These are phyloP conservation scores for Pilaira anomala DNA, from an alignment of 192 early-diverging fungal species.

Conservation along the genomic window DNA sequence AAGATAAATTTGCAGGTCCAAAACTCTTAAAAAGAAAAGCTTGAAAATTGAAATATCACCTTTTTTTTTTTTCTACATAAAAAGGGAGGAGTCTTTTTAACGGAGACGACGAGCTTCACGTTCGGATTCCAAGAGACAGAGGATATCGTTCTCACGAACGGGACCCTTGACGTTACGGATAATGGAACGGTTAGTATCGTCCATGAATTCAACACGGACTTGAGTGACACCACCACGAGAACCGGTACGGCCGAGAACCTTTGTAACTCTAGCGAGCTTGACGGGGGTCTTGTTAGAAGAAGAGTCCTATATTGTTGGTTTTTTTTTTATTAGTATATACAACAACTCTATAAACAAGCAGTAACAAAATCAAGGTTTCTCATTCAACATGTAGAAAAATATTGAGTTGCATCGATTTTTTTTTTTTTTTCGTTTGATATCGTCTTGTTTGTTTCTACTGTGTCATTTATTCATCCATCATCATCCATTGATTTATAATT, in stretches of 20 bases:
- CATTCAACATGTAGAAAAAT: not conserved
- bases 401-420: not conserved
- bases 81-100: constrained; percentile 61
- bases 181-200: constrained; percentile 93
- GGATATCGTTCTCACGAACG: constrained; percentile 94
- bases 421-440: not conserved
- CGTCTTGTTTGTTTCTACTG: not conserved
- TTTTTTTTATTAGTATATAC: too few species aligned
- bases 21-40: not conserved
- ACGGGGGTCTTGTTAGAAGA: constrained; percentile 49
- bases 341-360: too few species aligned
- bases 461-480: constrained; percentile 4
- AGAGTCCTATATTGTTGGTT: constrained; percentile 29
- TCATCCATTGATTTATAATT: constrained; percentile 25
- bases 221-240: constrained; percentile 99
- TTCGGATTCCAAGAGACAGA: constrained; percentile 98
- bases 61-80: not conserved
- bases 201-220: constrained; percentile 99
- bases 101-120: constrained; percentile 99
- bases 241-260: constrained; percentile 98
- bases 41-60: too few species aligned
- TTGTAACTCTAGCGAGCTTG: constrained; percentile 93
- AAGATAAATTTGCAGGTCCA: not conserved
- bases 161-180: constrained; percentile 99
- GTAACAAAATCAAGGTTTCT: not conserved